Percentiles rank a stretch among this genome's conserved stretches.
Evolutionary conservation across 73 alveolate species (phyloP).

Genomic region (Paramecium primaurelia): DNA sequence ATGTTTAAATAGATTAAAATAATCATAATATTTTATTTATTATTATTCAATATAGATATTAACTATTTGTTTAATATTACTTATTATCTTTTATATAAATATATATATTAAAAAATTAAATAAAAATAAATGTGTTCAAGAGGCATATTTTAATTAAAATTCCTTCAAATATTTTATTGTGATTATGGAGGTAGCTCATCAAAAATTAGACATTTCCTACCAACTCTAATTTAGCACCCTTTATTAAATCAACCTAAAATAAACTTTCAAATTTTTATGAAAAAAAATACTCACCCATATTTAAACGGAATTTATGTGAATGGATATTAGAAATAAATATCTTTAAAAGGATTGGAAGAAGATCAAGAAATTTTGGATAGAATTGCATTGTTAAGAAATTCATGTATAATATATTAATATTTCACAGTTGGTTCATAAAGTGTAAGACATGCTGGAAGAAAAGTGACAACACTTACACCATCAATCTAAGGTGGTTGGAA

Average conservation of each 20-base stretch:
- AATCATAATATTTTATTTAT: too few relatives aligned
- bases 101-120: not conserved
- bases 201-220: not conserved
- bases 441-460: conserved; percentile 40
- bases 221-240: not conserved
- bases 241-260: not conserved
- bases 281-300: conserved; percentile 11
- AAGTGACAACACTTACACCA: not conserved
- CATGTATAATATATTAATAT: not conserved
- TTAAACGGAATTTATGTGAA: not conserved
- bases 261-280: not conserved
- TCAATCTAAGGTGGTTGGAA: conserved; percentile 32
- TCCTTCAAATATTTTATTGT: not conserved
- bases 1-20: too few relatives aligned
- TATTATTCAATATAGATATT: too few relatives aligned
- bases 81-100: not conserved
- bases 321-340: conserved; percentile 27
- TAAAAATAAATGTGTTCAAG: conserved; percentile 27
- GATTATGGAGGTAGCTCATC: conserved; percentile 42
- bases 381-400: conserved; percentile 15
- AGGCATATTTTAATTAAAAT: conserved; percentile 30
- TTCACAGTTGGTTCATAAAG: not conserved
- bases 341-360: not conserved
- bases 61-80: not conserved
- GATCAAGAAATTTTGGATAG: not conserved